Evolutionary conservation across 78 protist species (phyloP), one percentile per base, ranked within the genome.

Genomic region (Dictyostelium citrinum): DNA sequence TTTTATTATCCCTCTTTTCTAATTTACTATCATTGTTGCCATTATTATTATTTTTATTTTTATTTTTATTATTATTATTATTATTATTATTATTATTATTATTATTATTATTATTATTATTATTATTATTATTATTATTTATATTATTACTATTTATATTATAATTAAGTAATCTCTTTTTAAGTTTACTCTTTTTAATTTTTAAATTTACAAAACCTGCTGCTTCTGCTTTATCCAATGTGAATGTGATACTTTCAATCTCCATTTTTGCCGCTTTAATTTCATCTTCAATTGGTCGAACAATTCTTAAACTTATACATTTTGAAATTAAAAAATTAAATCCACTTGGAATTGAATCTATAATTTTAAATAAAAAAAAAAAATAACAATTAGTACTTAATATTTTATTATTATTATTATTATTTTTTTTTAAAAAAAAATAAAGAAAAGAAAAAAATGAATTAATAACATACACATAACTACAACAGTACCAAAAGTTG

Each of bases 341-440:
- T 77, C 92, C 92, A 60, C 72, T 74, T 77, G 92, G 92, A 61
- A 86, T 72, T 24, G 76, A 86, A 24, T 60, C 92, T 86, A 77
- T 5, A 24, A 85, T 31, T 45, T 45, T 45, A 10, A 82, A 80
- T 6, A 33, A 35, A 14, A 11, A 61, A 6, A 60, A 39, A 61
- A 22, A 9, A 6, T 10, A 43, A 1, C 5, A 29, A 51, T 27
- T 51, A 31, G 5, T 55, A 79, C 3, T 24, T 58, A 60, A 31
- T 11, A 27, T n/a, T n/a, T n/a, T n/a, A n/a, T n/a, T n/a, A n/a
- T n/a, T n/a, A n/a, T n/a, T n/a, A n/a, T n/a, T n/a, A n/a, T n/a
- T n/a, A n/a, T n/a, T n/a, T n/a, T n/a, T n/a, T n/a, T n/a, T n/a
- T n/a, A n/a, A n/a, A n/a, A n/a, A n/a, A n/a, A n/a, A n/a, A n/a